These are phyloP conservation scores for Cutaneotrichosporon sp. DNA, from an alignment of 1,284 basidiomycete species.

Conservation along the genomic window DNA sequence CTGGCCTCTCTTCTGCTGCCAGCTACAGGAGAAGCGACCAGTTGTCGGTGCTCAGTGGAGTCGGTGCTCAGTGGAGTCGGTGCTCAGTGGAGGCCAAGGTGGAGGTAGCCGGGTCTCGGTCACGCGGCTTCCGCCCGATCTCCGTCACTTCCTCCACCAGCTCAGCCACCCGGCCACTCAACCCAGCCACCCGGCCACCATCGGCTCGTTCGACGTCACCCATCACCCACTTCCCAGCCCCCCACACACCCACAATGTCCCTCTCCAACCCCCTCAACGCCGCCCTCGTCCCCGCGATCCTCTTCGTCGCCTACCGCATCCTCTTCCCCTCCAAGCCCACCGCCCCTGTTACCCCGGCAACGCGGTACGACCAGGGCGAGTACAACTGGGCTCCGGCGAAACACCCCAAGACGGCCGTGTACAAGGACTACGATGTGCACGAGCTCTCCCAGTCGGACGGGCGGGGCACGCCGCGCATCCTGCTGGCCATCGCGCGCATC, in stretches of 20 bases:
- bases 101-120: no score
- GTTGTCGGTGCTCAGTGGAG: no score
- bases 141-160: no score
- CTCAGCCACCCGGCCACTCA: background rate
- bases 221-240: background rate
- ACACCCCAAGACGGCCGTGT: conserved; percentile 74
- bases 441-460: conserved; percentile 72
- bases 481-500: conserved; percentile 78
- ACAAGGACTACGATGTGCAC: conserved; percentile 72
- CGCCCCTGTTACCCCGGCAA: conserved; percentile 21
- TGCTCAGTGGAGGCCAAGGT: no score
- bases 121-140: no score
- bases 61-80: no score
- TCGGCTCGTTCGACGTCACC: background rate
- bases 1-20: no score
- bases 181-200: background rate
- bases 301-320: conserved; percentile 72
- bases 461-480: conserved; percentile 62
- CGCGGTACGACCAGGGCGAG: conserved; percentile 54
- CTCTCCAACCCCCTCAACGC: conserved; percentile 55
- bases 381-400: conserved; percentile 84
- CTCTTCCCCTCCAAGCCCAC: conserved; percentile 64
- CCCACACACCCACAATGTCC: conserved; percentile 35
- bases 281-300: conserved; percentile 72
- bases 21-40: no score